A percentile compares a stretch with the other conserved stretches of the same genome.
Evolutionary conservation across 495 filamentous ascomycete species (phyloP).

Genomic region (Hypoxylon perforatum): DNA sequence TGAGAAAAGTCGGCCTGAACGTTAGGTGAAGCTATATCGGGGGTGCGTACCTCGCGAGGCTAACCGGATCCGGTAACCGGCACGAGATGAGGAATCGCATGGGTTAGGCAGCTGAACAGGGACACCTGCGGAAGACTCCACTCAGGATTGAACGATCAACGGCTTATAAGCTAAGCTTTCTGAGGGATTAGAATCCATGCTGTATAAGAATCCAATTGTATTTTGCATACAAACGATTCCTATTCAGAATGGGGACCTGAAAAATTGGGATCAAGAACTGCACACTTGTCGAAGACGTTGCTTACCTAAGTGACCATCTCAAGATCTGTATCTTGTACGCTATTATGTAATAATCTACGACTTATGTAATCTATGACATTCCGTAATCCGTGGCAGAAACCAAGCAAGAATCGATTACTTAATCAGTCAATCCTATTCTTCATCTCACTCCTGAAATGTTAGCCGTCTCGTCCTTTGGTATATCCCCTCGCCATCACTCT

Average conservation of each 20-base stretch:
- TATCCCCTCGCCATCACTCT: conserved; percentile 2
- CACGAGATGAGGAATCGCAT: conserved; percentile 10
- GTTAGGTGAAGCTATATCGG: conserved; percentile 24
- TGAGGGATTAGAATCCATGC: too few species aligned
- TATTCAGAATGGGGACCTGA: too few species aligned
- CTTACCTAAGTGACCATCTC: not conserved
- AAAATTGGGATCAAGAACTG: conserved; percentile 5
- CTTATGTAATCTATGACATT: not conserved
- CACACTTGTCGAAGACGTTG: not conserved
- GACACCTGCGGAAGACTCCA: too few species aligned
- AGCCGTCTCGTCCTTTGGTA: conserved; percentile 1
- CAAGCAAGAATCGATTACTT: conserved; percentile 5
- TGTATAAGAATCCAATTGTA: too few species aligned
- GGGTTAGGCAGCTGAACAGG: conserved; percentile 4
- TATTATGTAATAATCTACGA: too few species aligned
- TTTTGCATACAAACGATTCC: too few species aligned
- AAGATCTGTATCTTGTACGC: too few species aligned
- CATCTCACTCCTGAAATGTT: not conserved
- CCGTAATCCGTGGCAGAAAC: not conserved
- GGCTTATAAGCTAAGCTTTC: too few species aligned
- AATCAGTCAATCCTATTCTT: conserved; percentile 2
- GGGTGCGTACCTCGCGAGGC: conserved; percentile 23
- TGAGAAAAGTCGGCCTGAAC: not conserved
- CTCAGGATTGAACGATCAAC: too few species aligned
- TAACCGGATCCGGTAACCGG: conserved; percentile 27